A percentile compares a stretch with the other conserved stretches of the same genome.
These are phyloP conservation scores for Chenopodium album DNA, from an alignment of 148 eudicot species.

Conservation along the genomic window DNA sequence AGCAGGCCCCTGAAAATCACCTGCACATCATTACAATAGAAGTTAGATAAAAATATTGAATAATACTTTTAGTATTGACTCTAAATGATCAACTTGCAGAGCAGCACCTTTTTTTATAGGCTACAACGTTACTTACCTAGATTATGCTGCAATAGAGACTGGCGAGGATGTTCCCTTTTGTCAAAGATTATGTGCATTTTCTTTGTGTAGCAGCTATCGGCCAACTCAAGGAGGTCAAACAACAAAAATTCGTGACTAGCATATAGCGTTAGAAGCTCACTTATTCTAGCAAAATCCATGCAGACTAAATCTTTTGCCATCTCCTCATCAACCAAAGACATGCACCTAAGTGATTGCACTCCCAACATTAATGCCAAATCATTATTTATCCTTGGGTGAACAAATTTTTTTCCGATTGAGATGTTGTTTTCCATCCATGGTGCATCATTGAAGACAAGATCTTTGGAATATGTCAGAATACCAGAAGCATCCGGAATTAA, in stretches of 20 bases:
- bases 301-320: conserved; percentile 94
- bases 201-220: conserved; percentile 92
- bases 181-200: conserved; percentile 82
- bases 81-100: neutral
- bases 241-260: conserved; percentile 62
- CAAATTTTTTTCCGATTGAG: conserved; percentile 60
- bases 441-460: conserved; percentile 96
- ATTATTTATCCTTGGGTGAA: conserved; percentile 72
- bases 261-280: conserved; percentile 68
- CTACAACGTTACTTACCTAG: conserved; percentile 54
- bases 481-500: conserved; percentile 79
- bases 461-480: conserved; percentile 50
- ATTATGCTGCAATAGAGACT: conserved; percentile 89
- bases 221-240: conserved; percentile 93
- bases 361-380: conserved; percentile 86
- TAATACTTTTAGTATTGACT: too few relatives aligned
- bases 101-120: neutral
- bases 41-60: neutral
- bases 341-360: conserved; percentile 79
- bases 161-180: conserved; percentile 85
- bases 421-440: conserved; percentile 85
- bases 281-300: conserved; percentile 82
- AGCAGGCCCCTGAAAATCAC: conserved; percentile 96
- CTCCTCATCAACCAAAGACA: conserved; percentile 90
- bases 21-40: conserved; percentile 37